phyloP scores from a whole-genome alignment of 768 basidiomycete species.

The Scleroderma citrinum region DNA sequence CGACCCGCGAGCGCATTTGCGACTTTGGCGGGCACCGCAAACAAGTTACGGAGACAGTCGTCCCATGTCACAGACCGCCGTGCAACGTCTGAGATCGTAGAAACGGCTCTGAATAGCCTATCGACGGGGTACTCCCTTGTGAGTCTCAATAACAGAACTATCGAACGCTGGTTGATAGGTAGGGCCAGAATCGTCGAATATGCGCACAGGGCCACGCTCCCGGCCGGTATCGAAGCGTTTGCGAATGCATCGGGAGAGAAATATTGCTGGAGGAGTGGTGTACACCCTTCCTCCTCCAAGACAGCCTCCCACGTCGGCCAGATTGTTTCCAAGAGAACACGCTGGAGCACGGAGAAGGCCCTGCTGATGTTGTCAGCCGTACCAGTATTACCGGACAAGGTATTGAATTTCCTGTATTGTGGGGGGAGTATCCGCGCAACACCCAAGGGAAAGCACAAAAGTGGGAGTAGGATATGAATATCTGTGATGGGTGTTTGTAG shows the following conservation, averaged over 20 bases:
- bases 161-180: slow-evolving; percentile 42
- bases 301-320: slow-evolving; percentile 61
- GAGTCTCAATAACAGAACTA: slow-evolving; percentile 52
- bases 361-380: slow-evolving; percentile 20
- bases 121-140: slow-evolving; percentile 62
- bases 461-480: slow-evolving; percentile 43
- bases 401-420: slow-evolving; percentile 41
- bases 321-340: slow-evolving; percentile 54
- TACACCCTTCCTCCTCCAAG: slow-evolving; percentile 45
- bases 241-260: slow-evolving; percentile 66
- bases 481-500: slow-evolving; percentile 46
- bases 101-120: slow-evolving; percentile 52
- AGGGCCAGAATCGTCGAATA: slow-evolving; percentile 60
- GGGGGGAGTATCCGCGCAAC: slow-evolving; percentile 55
- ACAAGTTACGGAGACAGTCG: slow-evolving; percentile 59
- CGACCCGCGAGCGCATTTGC: slow-evolving; percentile 60
- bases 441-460: slow-evolving; percentile 57
- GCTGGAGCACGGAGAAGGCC: slow-evolving; percentile 55
- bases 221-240: slow-evolving; percentile 43
- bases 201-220: slow-evolving; percentile 49
- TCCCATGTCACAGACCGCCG: slow-evolving; percentile 56
- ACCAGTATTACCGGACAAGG: slow-evolving; percentile 27
- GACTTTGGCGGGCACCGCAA: slow-evolving; percentile 69
- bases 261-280: slow-evolving; percentile 53
- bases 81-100: slow-evolving; percentile 20